Conservation (phyloP, 2,329 filamentous ascomycete genomes). For the Diaporthe capsici region DNA sequence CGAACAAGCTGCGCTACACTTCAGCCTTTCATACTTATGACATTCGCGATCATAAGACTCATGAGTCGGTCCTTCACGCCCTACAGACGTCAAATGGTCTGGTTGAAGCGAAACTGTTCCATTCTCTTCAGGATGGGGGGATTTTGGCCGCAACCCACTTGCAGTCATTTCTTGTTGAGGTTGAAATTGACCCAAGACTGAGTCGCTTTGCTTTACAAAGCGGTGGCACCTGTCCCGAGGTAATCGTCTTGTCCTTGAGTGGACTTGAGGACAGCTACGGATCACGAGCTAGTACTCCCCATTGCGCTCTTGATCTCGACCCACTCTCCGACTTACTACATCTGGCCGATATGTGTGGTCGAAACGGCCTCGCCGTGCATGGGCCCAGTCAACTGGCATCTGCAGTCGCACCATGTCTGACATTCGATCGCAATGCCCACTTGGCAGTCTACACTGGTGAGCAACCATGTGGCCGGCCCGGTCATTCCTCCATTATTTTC, state of each 20-base stretch:
- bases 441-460: slow-evolving; percentile 33
- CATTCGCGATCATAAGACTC: slow-evolving; percentile 18
- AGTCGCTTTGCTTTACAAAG: slow-evolving; percentile 14
- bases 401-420: slow-evolving; percentile 26
- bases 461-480: slow-evolving; percentile 8
- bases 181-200: slow-evolving; percentile 2
- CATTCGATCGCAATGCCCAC: slow-evolving; percentile 30
- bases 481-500: slow-evolving; percentile 22
- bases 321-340: not conserved
- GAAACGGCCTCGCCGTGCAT: slow-evolving; percentile 18
- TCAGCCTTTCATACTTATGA: not conserved
- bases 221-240: slow-evolving; percentile 1
- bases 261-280: not conserved
- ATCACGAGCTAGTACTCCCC: not conserved
- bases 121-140: not conserved
- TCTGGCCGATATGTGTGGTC: not conserved
- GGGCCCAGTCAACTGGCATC: slow-evolving; percentile 20
- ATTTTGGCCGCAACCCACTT: slow-evolving; percentile 6
- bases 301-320: not conserved
- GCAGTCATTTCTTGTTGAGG: not conserved
- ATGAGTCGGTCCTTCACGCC: not conserved
- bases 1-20: not conserved
- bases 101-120: slow-evolving; percentile 11
- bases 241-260: not conserved
- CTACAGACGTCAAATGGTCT: slow-evolving; percentile 7